Evolutionary conservation across 306 rosid genomes (phyloP).

Genomic region (Trichosanthes cucumerina): DNA sequence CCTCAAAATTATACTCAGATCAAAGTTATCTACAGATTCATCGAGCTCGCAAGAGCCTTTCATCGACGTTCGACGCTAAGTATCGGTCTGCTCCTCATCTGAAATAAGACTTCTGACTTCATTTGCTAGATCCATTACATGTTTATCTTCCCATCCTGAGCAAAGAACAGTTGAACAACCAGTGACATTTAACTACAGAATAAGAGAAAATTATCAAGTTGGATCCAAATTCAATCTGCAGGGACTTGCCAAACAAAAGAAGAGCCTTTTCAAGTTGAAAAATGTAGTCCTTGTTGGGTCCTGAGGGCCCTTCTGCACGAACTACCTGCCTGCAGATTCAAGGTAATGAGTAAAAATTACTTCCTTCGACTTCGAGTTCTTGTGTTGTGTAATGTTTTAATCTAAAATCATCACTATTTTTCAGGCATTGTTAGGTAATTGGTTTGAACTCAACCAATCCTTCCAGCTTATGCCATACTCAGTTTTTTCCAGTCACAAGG

Average conservation of each 20-base stretch:
- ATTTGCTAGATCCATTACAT: constrained; percentile 63
- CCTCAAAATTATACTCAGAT: neutral
- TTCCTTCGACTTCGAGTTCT: neutral
- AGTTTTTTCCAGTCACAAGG: neutral
- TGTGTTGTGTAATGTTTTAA: neutral
- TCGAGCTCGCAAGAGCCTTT: neutral
- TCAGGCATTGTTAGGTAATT: neutral
- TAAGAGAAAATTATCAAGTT: neutral
- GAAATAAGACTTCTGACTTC: constrained; percentile 68
- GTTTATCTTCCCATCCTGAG: constrained; percentile 57
- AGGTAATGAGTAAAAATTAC: neutral
- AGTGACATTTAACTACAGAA: neutral
- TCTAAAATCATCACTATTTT: neutral
- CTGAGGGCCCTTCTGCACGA: constrained; percentile 74
- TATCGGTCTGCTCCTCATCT: constrained; percentile 25
- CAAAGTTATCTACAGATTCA: neutral
- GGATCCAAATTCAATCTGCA: neutral
- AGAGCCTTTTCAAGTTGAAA: constrained; percentile 77
- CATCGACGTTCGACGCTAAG: neutral
- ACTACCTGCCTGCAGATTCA: constrained; percentile 49
- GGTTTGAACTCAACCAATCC: neutral
- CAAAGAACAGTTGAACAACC: neutral
- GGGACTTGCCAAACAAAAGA: constrained; percentile 46
- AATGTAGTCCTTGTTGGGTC: constrained; percentile 82
- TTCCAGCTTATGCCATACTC: neutral